Evolutionary conservation across 2,329 filamentous ascomycete species (phyloP).

Genomic region (Arthrobotrys conoides): DNA sequence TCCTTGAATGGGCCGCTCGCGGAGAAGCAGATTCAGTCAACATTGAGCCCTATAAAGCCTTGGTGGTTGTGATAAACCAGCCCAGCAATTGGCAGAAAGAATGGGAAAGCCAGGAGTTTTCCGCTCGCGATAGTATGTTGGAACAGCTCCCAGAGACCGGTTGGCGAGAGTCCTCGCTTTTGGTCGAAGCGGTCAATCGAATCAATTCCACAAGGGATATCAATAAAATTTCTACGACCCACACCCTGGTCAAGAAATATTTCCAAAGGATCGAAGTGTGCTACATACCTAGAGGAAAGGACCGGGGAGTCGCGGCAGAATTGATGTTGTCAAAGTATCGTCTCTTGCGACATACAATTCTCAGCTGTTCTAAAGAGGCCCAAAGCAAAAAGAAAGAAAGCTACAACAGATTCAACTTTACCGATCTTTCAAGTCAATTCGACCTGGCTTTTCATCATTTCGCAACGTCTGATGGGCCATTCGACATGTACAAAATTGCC

Average conservation of each 20-base stretch:
- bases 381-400: neutral
- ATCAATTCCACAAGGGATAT: neutral
- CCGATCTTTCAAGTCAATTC: conserved; percentile 8
- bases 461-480: conserved; percentile 13
- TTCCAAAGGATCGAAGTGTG: conserved; percentile 15
- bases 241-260: conserved; percentile 10
- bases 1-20: neutral
- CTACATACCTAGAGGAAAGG: neutral
- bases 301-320: neutral
- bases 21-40: conserved; percentile 3
- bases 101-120: conserved; percentile 4
- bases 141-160: conserved; percentile 1
- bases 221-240: neutral
- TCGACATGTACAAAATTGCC: conserved; percentile 12
- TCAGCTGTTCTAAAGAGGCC: neutral
- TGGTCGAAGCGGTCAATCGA: neutral
- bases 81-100: conserved; percentile 8
- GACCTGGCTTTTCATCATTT: conserved; percentile 19
- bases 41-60: conserved; percentile 3
- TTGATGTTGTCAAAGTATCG: neutral
- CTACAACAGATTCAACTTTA: conserved; percentile 8
- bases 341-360: neutral
- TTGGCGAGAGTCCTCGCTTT: neutral
- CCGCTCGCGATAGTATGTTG: conserved; percentile 5
- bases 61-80: conserved; percentile 10